phyloP scores from a whole-genome alignment of 768 basidiomycete species.

The Rhodotorula toruloides region DNA sequence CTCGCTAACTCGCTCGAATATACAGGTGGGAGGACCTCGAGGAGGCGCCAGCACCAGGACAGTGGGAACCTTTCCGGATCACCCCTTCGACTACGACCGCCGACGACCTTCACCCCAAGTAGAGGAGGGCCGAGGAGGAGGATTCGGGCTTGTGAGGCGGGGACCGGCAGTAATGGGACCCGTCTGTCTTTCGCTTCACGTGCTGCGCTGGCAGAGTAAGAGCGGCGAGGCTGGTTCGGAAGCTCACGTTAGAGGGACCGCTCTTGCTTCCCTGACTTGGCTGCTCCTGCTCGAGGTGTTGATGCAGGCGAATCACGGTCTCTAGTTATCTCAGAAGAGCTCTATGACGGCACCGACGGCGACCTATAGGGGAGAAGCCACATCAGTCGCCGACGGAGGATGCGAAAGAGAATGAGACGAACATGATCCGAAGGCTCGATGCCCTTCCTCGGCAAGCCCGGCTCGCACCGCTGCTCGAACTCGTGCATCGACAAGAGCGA shows the following conservation, averaged over 20 bases:
- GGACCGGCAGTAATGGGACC: neutral
- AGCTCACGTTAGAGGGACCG: too few relatives aligned
- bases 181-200: neutral
- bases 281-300: neutral
- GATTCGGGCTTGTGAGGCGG: neutral
- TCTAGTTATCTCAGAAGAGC: neutral
- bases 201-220: too few relatives aligned
- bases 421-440: slow-evolving; percentile 84
- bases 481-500: slow-evolving; percentile 61
- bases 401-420: too few relatives aligned
- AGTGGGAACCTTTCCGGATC: slow-evolving; percentile 72
- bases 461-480: slow-evolving; percentile 55
- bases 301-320: too few relatives aligned
- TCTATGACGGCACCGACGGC: slow-evolving; percentile 65
- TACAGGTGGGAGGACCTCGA: slow-evolving; percentile 81
- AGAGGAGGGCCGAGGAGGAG: neutral
- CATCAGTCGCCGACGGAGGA: too few relatives aligned
- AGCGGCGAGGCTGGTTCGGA: neutral
- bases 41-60: slow-evolving; percentile 70
- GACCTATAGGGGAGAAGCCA: too few relatives aligned
- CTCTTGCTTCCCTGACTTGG: neutral
- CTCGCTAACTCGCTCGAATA: neutral
- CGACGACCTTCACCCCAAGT: slow-evolving; percentile 33
- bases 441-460: slow-evolving; percentile 71
- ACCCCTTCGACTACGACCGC: slow-evolving; percentile 36